These are phyloP conservation scores for Pythium brassicae DNA, from an alignment of 352 stramenopile genomes.

Conservation along the genomic window DNA sequence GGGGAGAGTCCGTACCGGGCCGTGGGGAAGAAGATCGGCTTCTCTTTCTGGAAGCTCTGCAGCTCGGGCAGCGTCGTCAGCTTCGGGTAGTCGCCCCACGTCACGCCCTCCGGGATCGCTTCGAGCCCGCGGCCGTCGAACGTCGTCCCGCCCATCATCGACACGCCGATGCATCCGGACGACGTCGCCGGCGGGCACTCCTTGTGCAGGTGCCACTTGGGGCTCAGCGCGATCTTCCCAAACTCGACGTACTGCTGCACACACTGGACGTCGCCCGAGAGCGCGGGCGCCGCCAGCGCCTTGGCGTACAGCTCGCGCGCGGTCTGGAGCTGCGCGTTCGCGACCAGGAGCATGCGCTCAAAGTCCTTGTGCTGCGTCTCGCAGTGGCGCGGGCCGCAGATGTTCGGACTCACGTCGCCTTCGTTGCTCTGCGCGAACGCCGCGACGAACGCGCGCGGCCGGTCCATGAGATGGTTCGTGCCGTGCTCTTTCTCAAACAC, in stretches of 20 bases:
- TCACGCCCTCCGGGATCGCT: conserved; percentile 57
- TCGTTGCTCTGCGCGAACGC: conserved; percentile 93
- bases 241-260: conserved; percentile 81
- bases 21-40: conserved; percentile 76
- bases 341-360: conserved; percentile 76
- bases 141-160: conserved; percentile 75
- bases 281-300: conserved; percentile 26
- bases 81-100: conserved; percentile 66
- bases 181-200: conserved; percentile 66
- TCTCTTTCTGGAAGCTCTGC: conserved; percentile 72
- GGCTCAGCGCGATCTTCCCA: conserved; percentile 49
- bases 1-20: conserved; percentile 71
- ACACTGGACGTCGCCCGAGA: conserved; percentile 40
- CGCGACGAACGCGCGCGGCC: conserved; percentile 84
- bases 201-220: conserved; percentile 65
- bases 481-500: conserved; percentile 86
- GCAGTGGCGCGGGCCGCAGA: conserved; percentile 64
- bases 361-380: conserved; percentile 74
- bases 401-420: conserved; percentile 92
- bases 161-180: conserved; percentile 77
- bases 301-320: conserved; percentile 54
- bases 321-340: conserved; percentile 63
- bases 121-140: conserved; percentile 73
- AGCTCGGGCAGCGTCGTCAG: conserved; percentile 72
- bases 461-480: conserved; percentile 73